Base-by-base conservation (phyloP, 345 rosid species). In the Ceriops zippeliana region DNA sequence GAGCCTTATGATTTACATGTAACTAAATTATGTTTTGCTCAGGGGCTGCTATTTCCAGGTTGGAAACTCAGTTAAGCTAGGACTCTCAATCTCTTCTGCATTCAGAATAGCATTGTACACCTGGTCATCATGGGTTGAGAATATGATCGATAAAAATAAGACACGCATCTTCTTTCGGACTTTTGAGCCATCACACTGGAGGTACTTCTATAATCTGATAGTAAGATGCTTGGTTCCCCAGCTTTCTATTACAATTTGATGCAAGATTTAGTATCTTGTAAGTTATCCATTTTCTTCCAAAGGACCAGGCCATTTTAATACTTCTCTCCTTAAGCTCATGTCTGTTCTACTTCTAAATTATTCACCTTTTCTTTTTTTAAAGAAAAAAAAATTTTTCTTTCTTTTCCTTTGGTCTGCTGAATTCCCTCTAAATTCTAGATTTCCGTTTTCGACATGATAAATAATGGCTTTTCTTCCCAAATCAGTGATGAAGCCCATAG, bases 31-130 rank as follows among this genome's bases (percentile, higher is more conserved):
- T 79, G 62, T 78, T 67, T 77, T 83, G 76, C 70, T 77, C 89
- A 69, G 95, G 79, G 96, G 96, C 69, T 92, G 95, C 77, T 92
- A 92, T 78, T 92, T 92, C 76, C 95, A 90, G 89, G 85, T 90
- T 65, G 89, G 83, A 62, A 81, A 83, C 75, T 81, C 90, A 6
- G 5, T 91, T 70, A 91, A 79, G 86, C 96, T 91, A 22, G 97
- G 97, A 63, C 85, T 91, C 91, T 75, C 98, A 13, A 92, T 90
- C 73, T 87, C 88, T 80, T 28, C 86, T 62, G 98, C 93, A 16
- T 92, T 80, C 80, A 81, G 74, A 82, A 72, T 83, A 47, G 96
- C 98, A 49, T 73, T 92, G 56, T 86, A 73, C 51, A 88, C 96
- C n/a, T 92, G 98, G 98, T 87, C 89, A 70, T 85, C 92, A 17